These are phyloP conservation scores for Xylaria flabelliformis DNA, from an alignment of 495 filamentous ascomycete species.

Conservation along the genomic window DNA sequence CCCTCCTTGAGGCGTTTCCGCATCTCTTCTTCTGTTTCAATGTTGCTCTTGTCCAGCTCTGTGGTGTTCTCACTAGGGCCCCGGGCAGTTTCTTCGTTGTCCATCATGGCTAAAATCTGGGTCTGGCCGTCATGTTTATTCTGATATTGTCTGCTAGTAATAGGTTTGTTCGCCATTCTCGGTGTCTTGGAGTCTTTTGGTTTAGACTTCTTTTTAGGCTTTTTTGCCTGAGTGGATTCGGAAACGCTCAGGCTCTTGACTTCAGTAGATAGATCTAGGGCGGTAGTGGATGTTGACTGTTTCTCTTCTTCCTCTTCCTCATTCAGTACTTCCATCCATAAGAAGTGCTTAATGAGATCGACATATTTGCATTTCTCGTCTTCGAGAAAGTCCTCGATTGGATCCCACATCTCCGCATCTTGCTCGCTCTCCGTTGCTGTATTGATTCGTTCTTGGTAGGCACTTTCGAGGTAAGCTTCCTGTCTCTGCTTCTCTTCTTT, in stretches of 20 bases:
- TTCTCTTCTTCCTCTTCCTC: constrained; percentile 29
- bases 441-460: constrained; percentile 51
- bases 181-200: constrained; percentile 30
- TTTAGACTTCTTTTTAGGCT: constrained; percentile 50
- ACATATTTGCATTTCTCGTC: constrained; percentile 55
- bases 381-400: constrained; percentile 56
- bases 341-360: constrained; percentile 50
- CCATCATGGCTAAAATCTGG: constrained; percentile 34
- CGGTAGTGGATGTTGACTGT: constrained; percentile 25
- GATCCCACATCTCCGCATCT: constrained; percentile 57
- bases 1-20: constrained; percentile 49
- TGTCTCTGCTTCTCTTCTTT: constrained; percentile 53
- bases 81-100: constrained; percentile 1
- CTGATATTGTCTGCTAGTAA: constrained; percentile 7
- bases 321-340: constrained; percentile 46
- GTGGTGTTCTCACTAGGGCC: constrained; percentile 18
- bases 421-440: constrained; percentile 40
- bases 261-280: constrained; percentile 15
- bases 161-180: constrained; percentile 16
- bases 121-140: constrained; percentile 28
- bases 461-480: constrained; percentile 54
- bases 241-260: constrained; percentile 19
- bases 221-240: constrained; percentile 41
- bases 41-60: constrained; percentile 46
- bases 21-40: constrained; percentile 52